Conservation (phyloP, 306 rosid species). For the Sechiopsis laciniata region DNA sequence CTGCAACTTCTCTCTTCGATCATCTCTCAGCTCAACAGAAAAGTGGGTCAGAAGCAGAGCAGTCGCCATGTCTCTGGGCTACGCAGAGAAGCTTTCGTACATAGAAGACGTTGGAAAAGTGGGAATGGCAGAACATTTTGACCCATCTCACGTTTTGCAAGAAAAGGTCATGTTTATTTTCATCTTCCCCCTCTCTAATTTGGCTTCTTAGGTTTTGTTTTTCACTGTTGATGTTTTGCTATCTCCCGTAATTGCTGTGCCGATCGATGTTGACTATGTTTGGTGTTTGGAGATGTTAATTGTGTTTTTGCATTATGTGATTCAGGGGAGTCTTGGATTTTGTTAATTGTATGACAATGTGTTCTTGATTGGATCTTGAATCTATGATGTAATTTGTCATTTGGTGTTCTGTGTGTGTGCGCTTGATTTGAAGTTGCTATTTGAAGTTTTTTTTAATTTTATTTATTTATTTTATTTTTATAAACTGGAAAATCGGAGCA, state of each 20-base stretch:
- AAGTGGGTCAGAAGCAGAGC: constrained; percentile 16
- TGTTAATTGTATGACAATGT: not conserved
- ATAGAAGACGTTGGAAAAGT: constrained; percentile 94
- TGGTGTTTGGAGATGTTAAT: constrained; percentile 20
- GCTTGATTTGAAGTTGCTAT: constrained; percentile 10
- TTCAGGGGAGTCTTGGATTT: not conserved
- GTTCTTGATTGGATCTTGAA: constrained; percentile 13
- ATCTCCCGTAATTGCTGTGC: constrained; percentile 29
- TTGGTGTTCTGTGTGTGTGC: not conserved
- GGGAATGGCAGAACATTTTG: constrained; percentile 87
- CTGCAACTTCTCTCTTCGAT: constrained; percentile 10
- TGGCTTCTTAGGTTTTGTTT: constrained; percentile 16
- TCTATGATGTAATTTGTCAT: not conserved
- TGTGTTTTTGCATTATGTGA: constrained; percentile 16
- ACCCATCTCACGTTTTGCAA: constrained; percentile 58
- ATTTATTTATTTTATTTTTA: too few relatives aligned
- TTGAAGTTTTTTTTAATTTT: too few relatives aligned
- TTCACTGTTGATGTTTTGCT: constrained; percentile 26
- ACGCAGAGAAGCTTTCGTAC: constrained; percentile 93
- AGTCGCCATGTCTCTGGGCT: constrained; percentile 76
- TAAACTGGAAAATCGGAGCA: too few relatives aligned
- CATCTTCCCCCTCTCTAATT: not conserved
- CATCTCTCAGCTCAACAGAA: constrained; percentile 2
- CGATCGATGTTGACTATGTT: constrained; percentile 1
- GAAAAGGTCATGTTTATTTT: constrained; percentile 50